Conservation (phyloP, 2,329 filamentous ascomycete genomes). For the Sclerotinia spermophila region DNA sequence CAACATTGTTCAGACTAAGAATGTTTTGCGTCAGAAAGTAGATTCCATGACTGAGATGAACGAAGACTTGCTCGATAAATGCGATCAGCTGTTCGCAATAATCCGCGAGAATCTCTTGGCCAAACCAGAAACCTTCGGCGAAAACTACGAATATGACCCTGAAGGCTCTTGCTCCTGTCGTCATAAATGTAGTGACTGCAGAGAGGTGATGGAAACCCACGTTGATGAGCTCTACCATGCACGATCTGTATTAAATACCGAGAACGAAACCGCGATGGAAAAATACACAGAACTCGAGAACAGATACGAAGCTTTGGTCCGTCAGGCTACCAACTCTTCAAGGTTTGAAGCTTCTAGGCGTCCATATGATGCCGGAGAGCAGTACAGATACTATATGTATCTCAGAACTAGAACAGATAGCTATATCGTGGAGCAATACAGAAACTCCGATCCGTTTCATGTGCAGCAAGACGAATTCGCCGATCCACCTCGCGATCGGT, state of each 20-base stretch:
- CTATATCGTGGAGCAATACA: not conserved
- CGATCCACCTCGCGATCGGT: not conserved
- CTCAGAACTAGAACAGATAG: not conserved
- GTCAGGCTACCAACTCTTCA: not conserved
- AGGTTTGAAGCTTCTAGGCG: not conserved
- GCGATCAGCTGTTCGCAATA: not conserved
- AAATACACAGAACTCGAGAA: not conserved
- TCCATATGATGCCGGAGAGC: not conserved
- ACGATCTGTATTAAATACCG: not conserved
- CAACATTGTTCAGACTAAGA: not conserved
- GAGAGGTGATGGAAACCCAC: not conserved
- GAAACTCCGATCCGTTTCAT: not conserved
- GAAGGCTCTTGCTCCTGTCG: not conserved
- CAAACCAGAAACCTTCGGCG: not conserved
- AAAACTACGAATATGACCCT: not conserved
- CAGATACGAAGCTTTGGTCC: not conserved
- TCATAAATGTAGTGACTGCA: not conserved
- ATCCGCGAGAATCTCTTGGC: not conserved
- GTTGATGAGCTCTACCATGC: no score
- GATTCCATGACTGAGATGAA: not conserved
- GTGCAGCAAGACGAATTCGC: not conserved
- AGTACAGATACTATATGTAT: not conserved
- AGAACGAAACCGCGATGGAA: not conserved
- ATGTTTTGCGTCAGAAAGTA: not conserved
- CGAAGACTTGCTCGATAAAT: not conserved